Conservation (phyloP, 768 basidiomycete genomes). For the Lepiota venenata region DNA sequence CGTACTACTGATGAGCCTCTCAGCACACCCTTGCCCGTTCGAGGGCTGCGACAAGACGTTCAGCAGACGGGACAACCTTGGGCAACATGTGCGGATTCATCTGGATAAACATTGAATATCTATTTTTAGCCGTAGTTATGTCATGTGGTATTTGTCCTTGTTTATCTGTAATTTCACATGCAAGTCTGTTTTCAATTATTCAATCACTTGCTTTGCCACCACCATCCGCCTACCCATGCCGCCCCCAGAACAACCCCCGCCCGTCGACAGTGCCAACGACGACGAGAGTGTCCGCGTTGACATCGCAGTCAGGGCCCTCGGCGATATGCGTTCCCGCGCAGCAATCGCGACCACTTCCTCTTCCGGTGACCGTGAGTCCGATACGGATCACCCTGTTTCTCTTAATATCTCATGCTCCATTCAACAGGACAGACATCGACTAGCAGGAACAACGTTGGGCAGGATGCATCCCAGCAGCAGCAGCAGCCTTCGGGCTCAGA, state of each 20-base stretch:
- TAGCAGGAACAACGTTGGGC: slow-evolving; percentile 9
- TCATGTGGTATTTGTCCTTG: slow-evolving; percentile 11
- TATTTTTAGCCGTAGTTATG: not conserved
- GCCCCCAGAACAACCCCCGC: slow-evolving; percentile 13
- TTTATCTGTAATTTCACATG: slow-evolving; percentile 8
- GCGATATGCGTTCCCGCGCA: slow-evolving; percentile 55
- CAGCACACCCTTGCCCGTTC: slow-evolving; percentile 60
- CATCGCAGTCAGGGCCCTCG: slow-evolving; percentile 75
- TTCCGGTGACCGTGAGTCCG: slow-evolving; percentile 14
- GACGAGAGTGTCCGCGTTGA: slow-evolving; percentile 73
- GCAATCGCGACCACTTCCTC: slow-evolving; percentile 33
- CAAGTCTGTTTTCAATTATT: slow-evolving; percentile 7
- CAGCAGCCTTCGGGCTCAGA: slow-evolving; percentile 20
- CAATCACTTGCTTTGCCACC: slow-evolving; percentile 12
- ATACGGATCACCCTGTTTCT: slow-evolving; percentile 1
- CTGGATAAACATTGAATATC: slow-evolving; percentile 17
- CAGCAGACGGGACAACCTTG: slow-evolving; percentile 73
- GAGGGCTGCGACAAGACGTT: slow-evolving; percentile 68
- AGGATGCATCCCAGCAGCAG: slow-evolving; percentile 8
- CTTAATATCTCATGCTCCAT: slow-evolving; percentile 9
- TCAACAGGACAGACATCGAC: slow-evolving; percentile 4
- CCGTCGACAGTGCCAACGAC: slow-evolving; percentile 21
- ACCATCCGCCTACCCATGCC: slow-evolving; percentile 12
- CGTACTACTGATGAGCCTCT: slow-evolving; percentile 2
- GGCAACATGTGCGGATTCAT: slow-evolving; percentile 71